Conservation (phyloP, 192 early-diverging fungal genomes). For the Backusella circina region DNA sequence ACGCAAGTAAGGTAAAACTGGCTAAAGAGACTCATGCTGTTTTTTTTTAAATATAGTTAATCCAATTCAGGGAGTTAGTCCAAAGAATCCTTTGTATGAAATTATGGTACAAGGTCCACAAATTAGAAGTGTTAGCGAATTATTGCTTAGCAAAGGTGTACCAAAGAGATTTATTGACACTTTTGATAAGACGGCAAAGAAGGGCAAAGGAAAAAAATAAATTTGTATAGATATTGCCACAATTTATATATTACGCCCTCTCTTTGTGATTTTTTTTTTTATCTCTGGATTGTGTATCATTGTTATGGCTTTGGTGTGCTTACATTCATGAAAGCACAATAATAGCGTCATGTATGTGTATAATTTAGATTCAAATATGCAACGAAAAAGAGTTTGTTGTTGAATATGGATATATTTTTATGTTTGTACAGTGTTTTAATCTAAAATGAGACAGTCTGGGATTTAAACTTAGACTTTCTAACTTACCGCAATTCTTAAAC, state of each 20-base stretch:
- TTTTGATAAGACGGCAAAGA: conserved; percentile 33
- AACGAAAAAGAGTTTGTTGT: too few relatives aligned
- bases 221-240: not conserved
- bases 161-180: conserved; percentile 48
- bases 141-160: conserved; percentile 46
- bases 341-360: not conserved
- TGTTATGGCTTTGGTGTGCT: not conserved
- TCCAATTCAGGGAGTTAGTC: conserved; percentile 46
- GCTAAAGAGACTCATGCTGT: too few relatives aligned
- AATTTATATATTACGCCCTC: not conserved
- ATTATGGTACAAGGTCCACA: conserved; percentile 80
- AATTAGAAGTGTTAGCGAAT: conserved; percentile 51
- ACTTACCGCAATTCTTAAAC: too few relatives aligned
- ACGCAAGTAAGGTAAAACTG: too few relatives aligned
- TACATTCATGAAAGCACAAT: not conserved
- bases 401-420: too few relatives aligned
- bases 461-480: too few relatives aligned
- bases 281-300: not conserved
- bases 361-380: too few relatives aligned
- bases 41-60: conserved; percentile 36
- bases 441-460: too few relatives aligned
- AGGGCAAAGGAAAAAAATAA: conserved; percentile 35
- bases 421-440: too few relatives aligned
- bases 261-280: not conserved
- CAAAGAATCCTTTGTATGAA: conserved; percentile 53